Conservation (phyloP, 2,329 filamentous ascomycete species). For the Colletotrichum brevisporum region DNA sequence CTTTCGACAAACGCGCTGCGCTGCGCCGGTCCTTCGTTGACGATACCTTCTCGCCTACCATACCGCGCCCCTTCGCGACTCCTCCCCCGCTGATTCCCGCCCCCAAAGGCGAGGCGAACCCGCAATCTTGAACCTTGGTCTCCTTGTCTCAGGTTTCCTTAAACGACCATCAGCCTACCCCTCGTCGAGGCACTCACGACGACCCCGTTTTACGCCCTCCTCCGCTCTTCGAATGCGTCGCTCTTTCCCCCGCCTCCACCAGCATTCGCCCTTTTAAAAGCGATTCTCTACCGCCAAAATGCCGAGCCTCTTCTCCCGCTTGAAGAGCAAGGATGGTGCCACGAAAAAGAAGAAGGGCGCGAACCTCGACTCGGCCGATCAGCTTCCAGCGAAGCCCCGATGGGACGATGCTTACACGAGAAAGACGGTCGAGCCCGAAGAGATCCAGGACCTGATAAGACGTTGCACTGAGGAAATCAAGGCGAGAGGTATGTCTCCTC, state of each 20-base stretch:
- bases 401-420: conserved; percentile 93
- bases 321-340: conserved; percentile 82
- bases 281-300: conserved; percentile 54
- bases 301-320: conserved; percentile 72
- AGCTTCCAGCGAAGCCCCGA: conserved; percentile 76
- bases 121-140: conserved; percentile 16
- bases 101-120: conserved; percentile 12
- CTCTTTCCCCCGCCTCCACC: conserved; percentile 20
- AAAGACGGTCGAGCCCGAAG: conserved; percentile 86
- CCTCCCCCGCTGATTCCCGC: conserved; percentile 19
- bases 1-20: conserved; percentile 33
- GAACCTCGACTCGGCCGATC: conserved; percentile 64
- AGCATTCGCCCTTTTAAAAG: conserved; percentile 26
- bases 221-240: conserved; percentile 31
- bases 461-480: conserved; percentile 94
- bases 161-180: conserved; percentile 19
- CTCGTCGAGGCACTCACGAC: conserved; percentile 25
- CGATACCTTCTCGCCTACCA: conserved; percentile 21
- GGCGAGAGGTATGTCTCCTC: conserved; percentile 80
- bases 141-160: conserved; percentile 20
- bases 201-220: conserved; percentile 7
- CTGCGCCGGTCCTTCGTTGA: conserved; percentile 21
- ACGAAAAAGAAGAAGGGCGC: conserved; percentile 77
- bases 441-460: conserved; percentile 88
- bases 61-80: conserved; percentile 15